phyloP scores from a whole-genome alignment of 768 basidiomycete species.

The Amylocystis lapponica region DNA sequence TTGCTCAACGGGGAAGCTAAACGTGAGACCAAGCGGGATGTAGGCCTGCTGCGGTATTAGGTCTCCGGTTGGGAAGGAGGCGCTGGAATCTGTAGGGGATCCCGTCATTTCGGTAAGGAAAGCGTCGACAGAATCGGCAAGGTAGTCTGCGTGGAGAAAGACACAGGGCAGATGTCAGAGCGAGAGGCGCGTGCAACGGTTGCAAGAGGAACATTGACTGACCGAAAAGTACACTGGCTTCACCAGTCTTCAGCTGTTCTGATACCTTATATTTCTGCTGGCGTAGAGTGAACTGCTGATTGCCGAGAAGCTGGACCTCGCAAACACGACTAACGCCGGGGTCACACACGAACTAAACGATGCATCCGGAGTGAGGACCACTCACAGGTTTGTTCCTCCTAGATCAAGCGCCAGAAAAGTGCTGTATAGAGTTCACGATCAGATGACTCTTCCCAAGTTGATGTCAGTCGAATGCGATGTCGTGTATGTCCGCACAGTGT shows the following conservation, averaged over 20 bases:
- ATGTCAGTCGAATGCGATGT: too few species aligned
- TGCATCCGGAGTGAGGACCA: too few species aligned
- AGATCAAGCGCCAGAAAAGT: constrained; percentile 96
- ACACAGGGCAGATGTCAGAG: not conserved
- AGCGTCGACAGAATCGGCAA: constrained; percentile 93
- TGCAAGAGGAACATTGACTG: constrained; percentile 6
- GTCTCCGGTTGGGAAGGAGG: constrained; percentile 13
- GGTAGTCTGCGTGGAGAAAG: constrained; percentile 84
- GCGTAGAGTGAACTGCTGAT: constrained; percentile 82
- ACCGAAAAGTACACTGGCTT: constrained; percentile 86
- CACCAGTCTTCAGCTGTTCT: constrained; percentile 87
- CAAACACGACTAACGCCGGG: constrained; percentile 96
- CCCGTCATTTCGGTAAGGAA: constrained; percentile 65
- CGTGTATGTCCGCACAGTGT: too few species aligned
- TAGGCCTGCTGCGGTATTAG: constrained; percentile 24
- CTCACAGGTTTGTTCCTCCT: constrained; percentile 95
- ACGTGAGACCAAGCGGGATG: constrained; percentile 83
- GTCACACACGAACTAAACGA: not conserved
- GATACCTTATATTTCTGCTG: constrained; percentile 98
- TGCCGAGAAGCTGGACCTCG: constrained; percentile 85
- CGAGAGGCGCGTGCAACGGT: not conserved
- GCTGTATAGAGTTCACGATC: constrained; percentile 33
- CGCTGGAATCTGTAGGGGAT: constrained; percentile 12
- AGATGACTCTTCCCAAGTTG: too few species aligned
- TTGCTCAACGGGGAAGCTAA: constrained; percentile 97